These are phyloP conservation scores for Podosphaera fusca DNA, from an alignment of 2,329 filamentous ascomycete species.

Conservation along the genomic window DNA sequence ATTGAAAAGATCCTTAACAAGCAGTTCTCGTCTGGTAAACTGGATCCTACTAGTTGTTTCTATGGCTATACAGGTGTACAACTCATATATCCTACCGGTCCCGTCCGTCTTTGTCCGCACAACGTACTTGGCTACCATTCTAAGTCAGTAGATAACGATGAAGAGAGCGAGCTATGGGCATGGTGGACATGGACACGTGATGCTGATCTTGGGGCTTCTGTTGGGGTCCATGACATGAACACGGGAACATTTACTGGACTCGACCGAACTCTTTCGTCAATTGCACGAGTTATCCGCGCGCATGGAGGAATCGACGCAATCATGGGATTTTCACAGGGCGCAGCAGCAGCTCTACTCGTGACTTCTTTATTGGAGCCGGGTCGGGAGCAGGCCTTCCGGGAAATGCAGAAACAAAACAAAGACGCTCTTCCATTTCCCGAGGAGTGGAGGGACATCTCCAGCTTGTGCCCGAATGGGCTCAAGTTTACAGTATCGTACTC, in stretches of 20 bases:
- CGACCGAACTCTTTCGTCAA: slow-evolving; percentile 35
- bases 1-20: slow-evolving; percentile 63
- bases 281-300: slow-evolving; percentile 38
- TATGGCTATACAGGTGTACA: slow-evolving; percentile 22
- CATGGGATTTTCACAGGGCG: slow-evolving; percentile 66
- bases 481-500: slow-evolving; percentile 58
- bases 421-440: slow-evolving; percentile 29
- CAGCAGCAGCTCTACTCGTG: slow-evolving; percentile 46
- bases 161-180: slow-evolving; percentile 45
- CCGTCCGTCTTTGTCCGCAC: slow-evolving; percentile 33
- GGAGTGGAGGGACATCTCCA: slow-evolving; percentile 11
- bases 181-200: slow-evolving; percentile 61
- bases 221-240: slow-evolving; percentile 29
- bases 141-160: slow-evolving; percentile 22
- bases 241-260: slow-evolving; percentile 43
- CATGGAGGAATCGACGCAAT: slow-evolving; percentile 54
- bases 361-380: slow-evolving; percentile 44
- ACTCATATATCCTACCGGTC: slow-evolving; percentile 47
- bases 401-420: slow-evolving; percentile 4
- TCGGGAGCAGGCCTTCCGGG: slow-evolving; percentile 23
- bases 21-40: slow-evolving; percentile 32
- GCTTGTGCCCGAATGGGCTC: slow-evolving; percentile 17
- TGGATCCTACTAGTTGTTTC: slow-evolving; percentile 19
- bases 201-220: slow-evolving; percentile 19
- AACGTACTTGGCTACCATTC: slow-evolving; percentile 49